phyloP scores from a whole-genome alignment of 257 asterid species.

The Handroanthus guayacan region DNA sequence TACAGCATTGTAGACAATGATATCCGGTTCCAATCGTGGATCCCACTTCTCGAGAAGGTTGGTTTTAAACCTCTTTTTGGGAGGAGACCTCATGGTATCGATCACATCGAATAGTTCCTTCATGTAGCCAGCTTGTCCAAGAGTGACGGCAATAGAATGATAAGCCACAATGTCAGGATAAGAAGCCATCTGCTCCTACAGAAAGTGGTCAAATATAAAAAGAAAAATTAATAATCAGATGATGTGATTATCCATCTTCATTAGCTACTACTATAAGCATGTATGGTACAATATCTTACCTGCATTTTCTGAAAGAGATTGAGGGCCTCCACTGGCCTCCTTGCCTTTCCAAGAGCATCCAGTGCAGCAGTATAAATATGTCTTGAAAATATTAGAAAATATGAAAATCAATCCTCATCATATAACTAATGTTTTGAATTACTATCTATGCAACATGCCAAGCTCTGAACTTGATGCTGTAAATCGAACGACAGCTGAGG shows the following conservation, averaged over 20 bases:
- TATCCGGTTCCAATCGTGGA: slow-evolving; percentile 87
- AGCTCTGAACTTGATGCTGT: neutral
- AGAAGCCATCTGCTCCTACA: slow-evolving; percentile 75
- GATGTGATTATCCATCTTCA: slow-evolving; percentile 4
- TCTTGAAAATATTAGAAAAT: slow-evolving; percentile 47
- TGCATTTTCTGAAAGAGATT: slow-evolving; percentile 82
- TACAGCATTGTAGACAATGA: slow-evolving; percentile 85
- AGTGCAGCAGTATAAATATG: slow-evolving; percentile 81
- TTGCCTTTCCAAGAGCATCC: slow-evolving; percentile 89
- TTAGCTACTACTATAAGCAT: slow-evolving; percentile 25
- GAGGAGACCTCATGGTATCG: slow-evolving; percentile 89
- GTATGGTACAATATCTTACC: slow-evolving; percentile 52
- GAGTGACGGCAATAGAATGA: slow-evolving; percentile 87
- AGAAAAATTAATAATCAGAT: slow-evolving; percentile 19
- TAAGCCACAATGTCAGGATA: slow-evolving; percentile 93
- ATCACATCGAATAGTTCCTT: slow-evolving; percentile 92
- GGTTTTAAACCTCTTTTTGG: slow-evolving; percentile 79
- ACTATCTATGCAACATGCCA: neutral
- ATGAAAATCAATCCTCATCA: neutral
- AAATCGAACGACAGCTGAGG: neutral
- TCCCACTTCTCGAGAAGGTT: slow-evolving; percentile 83
- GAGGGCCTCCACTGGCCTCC: slow-evolving; percentile 94
- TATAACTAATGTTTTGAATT: slow-evolving; percentile 3
- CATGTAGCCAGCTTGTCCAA: slow-evolving; percentile 98
- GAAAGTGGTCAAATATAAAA: slow-evolving; percentile 16